Percentiles rank a stretch among this genome's conserved stretches.
Conservation (phyloP, 73 alveolate genomes). For the Symbiodinium pilosum region DNA sequence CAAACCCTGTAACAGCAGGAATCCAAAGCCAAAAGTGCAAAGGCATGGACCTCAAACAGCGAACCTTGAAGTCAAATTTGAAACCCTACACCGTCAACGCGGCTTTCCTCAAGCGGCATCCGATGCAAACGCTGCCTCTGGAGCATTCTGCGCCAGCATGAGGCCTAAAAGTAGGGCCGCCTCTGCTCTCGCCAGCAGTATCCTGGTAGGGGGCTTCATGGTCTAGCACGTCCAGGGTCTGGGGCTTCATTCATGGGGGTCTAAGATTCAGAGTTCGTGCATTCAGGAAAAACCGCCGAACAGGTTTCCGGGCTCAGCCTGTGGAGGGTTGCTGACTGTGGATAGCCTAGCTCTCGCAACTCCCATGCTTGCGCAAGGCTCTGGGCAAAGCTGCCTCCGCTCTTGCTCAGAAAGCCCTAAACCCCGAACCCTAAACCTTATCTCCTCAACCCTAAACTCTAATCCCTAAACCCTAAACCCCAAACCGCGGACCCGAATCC, state of each 20-base stretch:
- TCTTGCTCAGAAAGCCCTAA: no score
- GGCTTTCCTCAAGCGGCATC: no score
- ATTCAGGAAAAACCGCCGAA: background rate
- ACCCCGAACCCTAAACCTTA: background rate
- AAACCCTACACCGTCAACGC: no score
- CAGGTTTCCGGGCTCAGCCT: no score
- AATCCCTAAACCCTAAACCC: background rate
- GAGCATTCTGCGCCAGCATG: slow-evolving; percentile 17
- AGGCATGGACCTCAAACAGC: background rate
- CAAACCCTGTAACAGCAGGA: background rate
- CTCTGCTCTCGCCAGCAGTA: slow-evolving; percentile 79
- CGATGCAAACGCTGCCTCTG: background rate
- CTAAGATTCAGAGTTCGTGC: background rate
- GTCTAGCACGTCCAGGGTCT: background rate
- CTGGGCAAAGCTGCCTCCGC: no score
- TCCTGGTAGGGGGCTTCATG: background rate
- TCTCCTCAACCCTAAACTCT: background rate
- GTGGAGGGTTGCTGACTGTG: no score
- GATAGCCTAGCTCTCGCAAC: no score
- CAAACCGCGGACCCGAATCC: no score
- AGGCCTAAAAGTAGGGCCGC: slow-evolving; percentile 53
- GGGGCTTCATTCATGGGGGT: background rate
- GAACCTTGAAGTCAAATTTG: no score
- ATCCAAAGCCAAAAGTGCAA: background rate
- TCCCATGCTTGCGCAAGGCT: no score